Evolutionary conservation across 2,329 filamentous ascomycete genomes (phyloP).

Genomic region (Gaeumannomyces tritici): DNA sequence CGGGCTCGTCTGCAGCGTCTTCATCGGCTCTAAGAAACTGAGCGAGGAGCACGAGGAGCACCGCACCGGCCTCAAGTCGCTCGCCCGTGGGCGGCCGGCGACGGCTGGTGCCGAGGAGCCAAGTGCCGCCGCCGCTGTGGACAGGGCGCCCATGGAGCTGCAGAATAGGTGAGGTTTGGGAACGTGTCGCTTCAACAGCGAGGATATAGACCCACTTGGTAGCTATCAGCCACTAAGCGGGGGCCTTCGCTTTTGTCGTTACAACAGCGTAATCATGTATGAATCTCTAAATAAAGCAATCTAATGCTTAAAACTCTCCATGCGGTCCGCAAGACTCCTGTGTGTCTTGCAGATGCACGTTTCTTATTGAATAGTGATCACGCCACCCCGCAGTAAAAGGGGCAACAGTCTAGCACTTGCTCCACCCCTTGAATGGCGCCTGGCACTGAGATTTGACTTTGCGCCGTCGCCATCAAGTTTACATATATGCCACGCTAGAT

Average conservation of each 20-base stretch:
- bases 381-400: too few species aligned
- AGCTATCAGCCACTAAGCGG: too few species aligned
- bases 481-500: too few species aligned
- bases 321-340: background rate
- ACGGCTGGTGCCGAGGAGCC: background rate
- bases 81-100: conserved; percentile 4
- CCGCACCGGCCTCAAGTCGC: conserved; percentile 42
- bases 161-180: background rate
- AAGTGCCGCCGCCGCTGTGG: too few species aligned
- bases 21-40: conserved; percentile 38
- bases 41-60: conserved; percentile 47
- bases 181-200: background rate
- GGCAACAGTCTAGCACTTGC: too few species aligned
- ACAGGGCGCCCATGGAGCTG: too few species aligned
- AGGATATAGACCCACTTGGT: too few species aligned
- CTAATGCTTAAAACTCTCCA: background rate
- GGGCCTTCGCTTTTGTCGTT: too few species aligned
- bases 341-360: background rate
- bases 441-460: too few species aligned
- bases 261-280: background rate
- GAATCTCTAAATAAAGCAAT: background rate
- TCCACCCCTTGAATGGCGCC: too few species aligned
- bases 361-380: too few species aligned
- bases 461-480: too few species aligned
- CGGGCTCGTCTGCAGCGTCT: conserved; percentile 35